Base-by-base conservation (phyloP, 163 green algal genomes). In the Prototheca stagnorum region DNA sequence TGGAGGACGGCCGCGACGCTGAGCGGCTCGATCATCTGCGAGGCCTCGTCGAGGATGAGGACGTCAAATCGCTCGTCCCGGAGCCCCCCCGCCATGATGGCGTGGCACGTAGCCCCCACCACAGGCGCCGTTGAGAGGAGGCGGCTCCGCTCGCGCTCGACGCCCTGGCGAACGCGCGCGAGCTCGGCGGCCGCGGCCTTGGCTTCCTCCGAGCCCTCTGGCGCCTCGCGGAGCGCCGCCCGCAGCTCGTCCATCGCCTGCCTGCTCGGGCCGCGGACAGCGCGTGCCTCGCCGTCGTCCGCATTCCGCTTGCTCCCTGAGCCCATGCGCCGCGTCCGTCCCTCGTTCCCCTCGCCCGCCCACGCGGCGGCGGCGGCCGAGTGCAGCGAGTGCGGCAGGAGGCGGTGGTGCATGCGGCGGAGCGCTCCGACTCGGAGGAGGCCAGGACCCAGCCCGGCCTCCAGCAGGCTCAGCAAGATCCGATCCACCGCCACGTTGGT, bases 401-500 rank as follows among this genome's bases (percentile, higher is more conserved):
- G 55, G 5, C 42, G 41, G 25, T 55, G 61, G 35, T 76, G 64
- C 34, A 96, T 90, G 37, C 78, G 72, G 19, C 59, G 49, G 53
- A 93, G 40, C 4, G 67, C 67, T 1, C 86, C 86, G 8, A 96
- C 64, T 0, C 86, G 67, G 42, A 94, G 36, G 42, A 96, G 79
- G 54, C 86, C 69, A 49, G 53, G 51, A 39, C n/a, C n/a, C n/a
- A 43, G 54, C 24, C 58, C 62, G 2, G 27, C 47, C 21, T 53
- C 45, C 37, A 57, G 31, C 17, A 69, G 42, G 17, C 58, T 70
- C 22, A 64, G 47, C 44, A 96, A 64, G 16, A 96, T 65, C 1
- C 82, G 64, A 60, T 96, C 86, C 22, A 96, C 85, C 1, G 86
- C 86, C 28, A 84, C 71, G 53, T 96, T 93, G 29, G 84, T 94